Percentiles rank a stretch among this genome's conserved stretches.
Evolutionary conservation across 176 grass and related monocot genomes (phyloP).

Genomic region (Canna indica): DNA sequence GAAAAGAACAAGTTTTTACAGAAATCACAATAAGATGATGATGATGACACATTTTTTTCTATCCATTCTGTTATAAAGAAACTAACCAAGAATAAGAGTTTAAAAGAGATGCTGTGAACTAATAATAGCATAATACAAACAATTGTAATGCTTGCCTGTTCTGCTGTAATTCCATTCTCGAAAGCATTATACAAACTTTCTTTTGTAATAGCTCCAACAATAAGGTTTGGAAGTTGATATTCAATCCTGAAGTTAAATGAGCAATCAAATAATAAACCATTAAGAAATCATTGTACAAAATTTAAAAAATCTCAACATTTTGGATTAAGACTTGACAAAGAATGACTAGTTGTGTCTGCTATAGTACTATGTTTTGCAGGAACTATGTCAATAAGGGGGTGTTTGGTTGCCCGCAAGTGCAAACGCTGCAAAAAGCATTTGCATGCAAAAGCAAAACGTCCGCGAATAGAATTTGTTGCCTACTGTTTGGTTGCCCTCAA

Average conservation of each 20-base stretch:
- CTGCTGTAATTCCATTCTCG: constrained; percentile 79
- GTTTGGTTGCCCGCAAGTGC: too few species aligned
- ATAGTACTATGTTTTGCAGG: background rate
- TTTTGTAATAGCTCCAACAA: constrained; percentile 85
- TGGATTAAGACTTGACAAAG: background rate
- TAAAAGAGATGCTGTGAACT: background rate
- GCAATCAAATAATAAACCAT: background rate
- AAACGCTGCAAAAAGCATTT: too few species aligned
- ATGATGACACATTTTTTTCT: background rate
- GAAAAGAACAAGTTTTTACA: background rate
- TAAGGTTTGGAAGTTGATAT: constrained; percentile 89
- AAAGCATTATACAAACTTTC: constrained; percentile 92
- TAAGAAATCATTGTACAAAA: background rate
- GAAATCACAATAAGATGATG: background rate
- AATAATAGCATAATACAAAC: background rate
- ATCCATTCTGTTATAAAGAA: background rate
- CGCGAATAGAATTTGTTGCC: too few species aligned
- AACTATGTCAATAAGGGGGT: background rate
- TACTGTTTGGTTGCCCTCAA: too few species aligned
- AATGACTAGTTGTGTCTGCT: background rate
- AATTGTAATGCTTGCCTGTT: constrained; percentile 45
- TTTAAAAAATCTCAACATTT: background rate
- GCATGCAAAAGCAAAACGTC: too few species aligned
- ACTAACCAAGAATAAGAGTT: background rate
- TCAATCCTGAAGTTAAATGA: constrained; percentile 44